Evolutionary conservation across 306 rosid genomes (phyloP).

Genomic region (Vachellia collinsii): DNA sequence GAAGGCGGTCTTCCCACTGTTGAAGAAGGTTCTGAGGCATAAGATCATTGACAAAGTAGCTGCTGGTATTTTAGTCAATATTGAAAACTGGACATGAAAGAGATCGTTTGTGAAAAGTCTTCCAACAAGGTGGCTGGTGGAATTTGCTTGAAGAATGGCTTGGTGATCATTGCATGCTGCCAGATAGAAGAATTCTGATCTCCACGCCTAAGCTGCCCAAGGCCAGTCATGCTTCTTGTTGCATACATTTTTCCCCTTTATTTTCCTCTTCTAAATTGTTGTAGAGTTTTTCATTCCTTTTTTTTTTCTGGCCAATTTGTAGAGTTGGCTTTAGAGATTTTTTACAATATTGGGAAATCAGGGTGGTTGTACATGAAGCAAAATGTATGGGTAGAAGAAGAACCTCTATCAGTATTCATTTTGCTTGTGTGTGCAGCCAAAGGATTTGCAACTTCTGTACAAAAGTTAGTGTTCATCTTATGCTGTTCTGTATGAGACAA

Average conservation of each 20-base stretch:
- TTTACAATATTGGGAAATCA: constrained; percentile 56
- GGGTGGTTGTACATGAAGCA: constrained; percentile 43
- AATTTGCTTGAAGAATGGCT: constrained; percentile 36
- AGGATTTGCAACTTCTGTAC: constrained; percentile 49
- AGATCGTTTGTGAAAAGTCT: constrained; percentile 31
- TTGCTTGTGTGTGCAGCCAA: constrained; percentile 42
- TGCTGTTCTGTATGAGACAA: constrained; percentile 14
- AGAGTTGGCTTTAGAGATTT: constrained; percentile 66
- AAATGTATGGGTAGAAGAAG: constrained; percentile 41
- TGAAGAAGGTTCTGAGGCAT: constrained; percentile 71
- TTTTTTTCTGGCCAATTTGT: constrained; percentile 34
- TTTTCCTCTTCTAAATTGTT: constrained; percentile 50
- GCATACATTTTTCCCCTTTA: constrained; percentile 42
- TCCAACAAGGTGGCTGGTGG: constrained; percentile 15
- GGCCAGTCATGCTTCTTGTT: constrained; percentile 56
- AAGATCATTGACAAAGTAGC: constrained; percentile 30
- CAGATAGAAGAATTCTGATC: constrained; percentile 34
- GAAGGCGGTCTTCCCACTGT: constrained; percentile 78
- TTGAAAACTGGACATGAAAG: constrained; percentile 39
- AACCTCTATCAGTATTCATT: constrained; percentile 33
- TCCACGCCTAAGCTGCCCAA: constrained; percentile 40
- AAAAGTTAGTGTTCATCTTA: constrained; percentile 36
- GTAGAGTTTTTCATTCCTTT: constrained; percentile 51
- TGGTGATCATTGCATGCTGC: constrained; percentile 42
- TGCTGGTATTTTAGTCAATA: constrained; percentile 24